These are phyloP conservation scores for Phallus indusiatus DNA, from an alignment of 768 basidiomycete genomes.

Conservation along the genomic window DNA sequence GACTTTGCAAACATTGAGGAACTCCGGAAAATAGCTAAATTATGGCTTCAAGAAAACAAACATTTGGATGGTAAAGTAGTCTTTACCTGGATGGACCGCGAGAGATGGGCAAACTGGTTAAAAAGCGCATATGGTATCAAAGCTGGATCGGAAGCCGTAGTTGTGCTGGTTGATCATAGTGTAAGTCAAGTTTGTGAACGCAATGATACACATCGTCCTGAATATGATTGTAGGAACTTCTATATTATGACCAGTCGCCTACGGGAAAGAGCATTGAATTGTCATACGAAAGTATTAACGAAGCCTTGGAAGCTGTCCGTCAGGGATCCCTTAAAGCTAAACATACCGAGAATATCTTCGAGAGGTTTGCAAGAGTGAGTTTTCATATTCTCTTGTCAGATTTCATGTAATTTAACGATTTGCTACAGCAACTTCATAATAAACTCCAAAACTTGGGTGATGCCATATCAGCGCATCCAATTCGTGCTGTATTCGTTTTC, in stretches of 20 bases:
- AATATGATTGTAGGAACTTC: constrained; percentile 36
- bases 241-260: constrained; percentile 70
- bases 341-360: constrained; percentile 62
- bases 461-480: not conserved
- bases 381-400: constrained; percentile 9
- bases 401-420: not conserved
- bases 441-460: not conserved
- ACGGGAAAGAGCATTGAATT: constrained; percentile 47
- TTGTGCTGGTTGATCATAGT: constrained; percentile 76
- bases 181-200: constrained; percentile 31
- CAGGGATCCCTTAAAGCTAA: constrained; percentile 39
- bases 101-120: constrained; percentile 80
- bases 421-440: not conserved
- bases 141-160: constrained; percentile 19
- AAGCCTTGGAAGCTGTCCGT: constrained; percentile 59
- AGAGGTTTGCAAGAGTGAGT: constrained; percentile 55
- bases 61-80: constrained; percentile 47
- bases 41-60: constrained; percentile 40
- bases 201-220: not conserved
- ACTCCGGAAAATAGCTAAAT: constrained; percentile 42
- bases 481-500: not conserved
- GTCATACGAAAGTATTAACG: constrained; percentile 47
- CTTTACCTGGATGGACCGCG: constrained; percentile 85
- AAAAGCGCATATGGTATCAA: constrained; percentile 82
- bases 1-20: constrained; percentile 32